phyloP scores from a whole-genome alignment of 768 basidiomycete genomes.

The Boletus fagicola region DNA sequence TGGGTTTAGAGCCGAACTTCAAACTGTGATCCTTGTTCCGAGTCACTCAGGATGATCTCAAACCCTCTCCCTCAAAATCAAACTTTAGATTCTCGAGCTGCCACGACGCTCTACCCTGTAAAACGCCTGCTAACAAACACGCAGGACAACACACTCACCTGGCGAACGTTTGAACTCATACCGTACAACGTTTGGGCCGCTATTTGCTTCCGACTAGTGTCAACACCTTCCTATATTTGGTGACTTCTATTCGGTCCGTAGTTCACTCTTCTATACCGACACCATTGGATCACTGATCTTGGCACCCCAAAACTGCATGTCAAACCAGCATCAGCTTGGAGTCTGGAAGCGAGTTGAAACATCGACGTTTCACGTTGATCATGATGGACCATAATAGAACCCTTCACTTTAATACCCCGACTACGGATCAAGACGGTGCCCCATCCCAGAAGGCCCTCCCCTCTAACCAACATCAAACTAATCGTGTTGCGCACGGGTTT shows the following conservation, averaged over 20 bases:
- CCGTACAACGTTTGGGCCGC: neutral
- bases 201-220: neutral
- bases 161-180: neutral
- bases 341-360: slow-evolving; percentile 5
- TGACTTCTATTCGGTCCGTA: neutral
- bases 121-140: neutral
- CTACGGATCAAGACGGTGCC: slow-evolving; percentile 1
- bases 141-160: too few species aligned
- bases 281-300: neutral
- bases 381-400: neutral
- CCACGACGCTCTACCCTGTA: neutral
- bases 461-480: neutral
- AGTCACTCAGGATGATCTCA: neutral
- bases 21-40: neutral
- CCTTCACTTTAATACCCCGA: neutral
- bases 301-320: neutral
- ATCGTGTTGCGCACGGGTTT: neutral
- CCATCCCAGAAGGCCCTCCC: too few species aligned
- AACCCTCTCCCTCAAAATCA: too few species aligned
- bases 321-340: neutral
- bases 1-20: neutral
- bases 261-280: neutral
- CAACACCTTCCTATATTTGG: neutral
- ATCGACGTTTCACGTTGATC: slow-evolving; percentile 1
- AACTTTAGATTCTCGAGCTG: neutral